phyloP scores from a whole-genome alignment of 768 basidiomycete genomes.

The Pleurotus platypus region DNA sequence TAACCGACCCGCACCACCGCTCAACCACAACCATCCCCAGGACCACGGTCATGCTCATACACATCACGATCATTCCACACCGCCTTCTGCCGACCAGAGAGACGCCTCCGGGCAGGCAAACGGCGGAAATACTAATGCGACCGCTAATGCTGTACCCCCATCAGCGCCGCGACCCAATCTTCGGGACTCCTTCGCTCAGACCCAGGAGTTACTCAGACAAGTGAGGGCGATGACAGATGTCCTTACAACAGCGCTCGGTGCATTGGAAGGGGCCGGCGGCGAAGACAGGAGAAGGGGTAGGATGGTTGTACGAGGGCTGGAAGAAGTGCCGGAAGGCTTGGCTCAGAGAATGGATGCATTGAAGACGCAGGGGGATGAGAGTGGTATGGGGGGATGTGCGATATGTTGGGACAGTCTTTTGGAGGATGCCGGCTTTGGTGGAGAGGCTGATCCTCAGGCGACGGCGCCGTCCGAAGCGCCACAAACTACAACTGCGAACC shows the following conservation, averaged over 20 bases:
- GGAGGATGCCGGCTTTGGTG: conserved; percentile 29
- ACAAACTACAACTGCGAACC: no score
- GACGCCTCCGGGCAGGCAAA: background rate
- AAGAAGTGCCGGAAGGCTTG: conserved; percentile 63
- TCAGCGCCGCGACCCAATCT: background rate
- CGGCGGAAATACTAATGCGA: background rate
- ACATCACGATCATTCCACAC: background rate
- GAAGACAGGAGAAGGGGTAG: conserved; percentile 71
- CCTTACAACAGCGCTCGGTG: conserved; percentile 2
- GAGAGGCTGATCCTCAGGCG: conserved; percentile 15
- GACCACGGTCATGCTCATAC: background rate
- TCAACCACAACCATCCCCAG: background rate
- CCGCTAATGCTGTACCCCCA: background rate
- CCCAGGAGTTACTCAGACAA: background rate
- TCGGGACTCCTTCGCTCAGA: background rate
- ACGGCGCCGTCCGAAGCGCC: conserved; percentile 13
- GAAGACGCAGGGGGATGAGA: conserved; percentile 18
- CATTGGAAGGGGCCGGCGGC: background rate
- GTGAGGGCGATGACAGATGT: conserved; percentile 1
- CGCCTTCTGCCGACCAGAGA: background rate
- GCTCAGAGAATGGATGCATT: conserved; percentile 52
- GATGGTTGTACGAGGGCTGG: conserved; percentile 58
- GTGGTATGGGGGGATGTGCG: conserved; percentile 49
- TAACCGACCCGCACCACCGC: background rate
- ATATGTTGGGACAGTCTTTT: conserved; percentile 75